Conservation (phyloP, 1,139 yeast genomes). For the Magnusiomyces tetraspermus region DNA sequence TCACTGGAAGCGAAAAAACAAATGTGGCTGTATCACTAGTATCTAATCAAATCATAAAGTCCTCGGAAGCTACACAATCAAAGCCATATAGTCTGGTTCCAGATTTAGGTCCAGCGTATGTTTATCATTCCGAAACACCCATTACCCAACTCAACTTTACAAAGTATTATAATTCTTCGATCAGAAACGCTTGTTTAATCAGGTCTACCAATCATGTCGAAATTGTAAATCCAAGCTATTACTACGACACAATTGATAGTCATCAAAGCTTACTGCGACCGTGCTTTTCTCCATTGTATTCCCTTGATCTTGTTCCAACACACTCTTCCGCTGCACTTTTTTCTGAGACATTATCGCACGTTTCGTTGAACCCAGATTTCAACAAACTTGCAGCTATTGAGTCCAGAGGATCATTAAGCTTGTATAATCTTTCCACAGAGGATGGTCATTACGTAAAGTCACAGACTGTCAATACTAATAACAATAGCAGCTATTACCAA, state of each 20-base stretch:
- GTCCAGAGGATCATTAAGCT: background rate
- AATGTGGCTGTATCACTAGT: background rate
- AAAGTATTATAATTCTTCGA: background rate
- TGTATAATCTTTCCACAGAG: background rate
- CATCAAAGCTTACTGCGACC: background rate
- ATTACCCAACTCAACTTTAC: background rate
- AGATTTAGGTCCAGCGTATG: background rate
- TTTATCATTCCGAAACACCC: slow-evolving; percentile 2
- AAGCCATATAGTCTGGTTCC: background rate
- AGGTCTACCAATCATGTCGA: background rate
- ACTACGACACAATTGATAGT: background rate
- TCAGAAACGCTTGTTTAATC: background rate
- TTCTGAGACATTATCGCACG: background rate
- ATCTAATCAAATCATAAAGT: background rate
- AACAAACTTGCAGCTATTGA: background rate
- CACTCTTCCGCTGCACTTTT: background rate
- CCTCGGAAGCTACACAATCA: background rate
- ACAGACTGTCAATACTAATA: background rate
- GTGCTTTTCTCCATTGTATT: background rate
- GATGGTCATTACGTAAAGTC: background rate
- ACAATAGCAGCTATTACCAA: too few relatives aligned
- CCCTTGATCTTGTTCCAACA: background rate
- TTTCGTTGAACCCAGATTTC: background rate
- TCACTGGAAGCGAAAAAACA: slow-evolving; percentile 1
- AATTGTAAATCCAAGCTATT: background rate